Evolutionary conservation across 805 yeast species (phyloP).

Genomic region (Sugiyamaella mastotermitis): DNA sequence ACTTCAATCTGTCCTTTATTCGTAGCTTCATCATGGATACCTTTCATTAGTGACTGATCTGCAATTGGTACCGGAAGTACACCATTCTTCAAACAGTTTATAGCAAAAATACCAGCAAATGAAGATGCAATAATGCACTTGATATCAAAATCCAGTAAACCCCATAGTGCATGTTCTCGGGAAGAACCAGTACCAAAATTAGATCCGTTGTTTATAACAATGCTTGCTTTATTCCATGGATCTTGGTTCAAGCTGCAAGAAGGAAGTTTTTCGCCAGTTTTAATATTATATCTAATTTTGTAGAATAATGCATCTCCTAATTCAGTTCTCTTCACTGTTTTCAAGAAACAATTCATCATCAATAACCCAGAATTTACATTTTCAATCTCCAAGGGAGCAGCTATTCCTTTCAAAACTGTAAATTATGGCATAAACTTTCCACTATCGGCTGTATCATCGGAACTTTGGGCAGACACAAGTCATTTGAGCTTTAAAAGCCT

Average conservation of each 20-base stretch:
- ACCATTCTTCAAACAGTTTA: constrained; percentile 95
- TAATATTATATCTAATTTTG: constrained; percentile 72
- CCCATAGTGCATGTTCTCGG: constrained; percentile 99
- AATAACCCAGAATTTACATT: constrained; percentile 98
- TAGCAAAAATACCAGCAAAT: constrained; percentile 96
- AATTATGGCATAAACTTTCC: constrained; percentile 81
- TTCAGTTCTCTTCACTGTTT: constrained; percentile 97
- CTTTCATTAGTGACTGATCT: constrained; percentile 62
- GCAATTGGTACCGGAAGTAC: constrained; percentile 85
- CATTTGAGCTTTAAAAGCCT: constrained; percentile 55
- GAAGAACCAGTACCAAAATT: constrained; percentile 99
- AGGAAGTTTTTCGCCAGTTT: constrained; percentile 73
- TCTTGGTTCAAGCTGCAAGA: constrained; percentile 74
- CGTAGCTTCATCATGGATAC: constrained; percentile 74
- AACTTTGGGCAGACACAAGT: too few relatives aligned
- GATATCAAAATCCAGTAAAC: constrained; percentile 94
- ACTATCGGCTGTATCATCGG: too few relatives aligned
- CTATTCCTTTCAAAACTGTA: constrained; percentile 70
- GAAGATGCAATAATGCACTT: constrained; percentile 95
- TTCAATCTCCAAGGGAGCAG: constrained; percentile 92
- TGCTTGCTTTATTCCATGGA: constrained; percentile 75
- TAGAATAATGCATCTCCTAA: constrained; percentile 82
- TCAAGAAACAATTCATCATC: constrained; percentile 96
- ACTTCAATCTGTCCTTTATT: constrained; percentile 66
- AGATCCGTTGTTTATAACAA: constrained; percentile 88